Evolutionary conservation across 2,329 filamentous ascomycete species (phyloP).

Genomic region (Colletotrichum graminicola): DNA sequence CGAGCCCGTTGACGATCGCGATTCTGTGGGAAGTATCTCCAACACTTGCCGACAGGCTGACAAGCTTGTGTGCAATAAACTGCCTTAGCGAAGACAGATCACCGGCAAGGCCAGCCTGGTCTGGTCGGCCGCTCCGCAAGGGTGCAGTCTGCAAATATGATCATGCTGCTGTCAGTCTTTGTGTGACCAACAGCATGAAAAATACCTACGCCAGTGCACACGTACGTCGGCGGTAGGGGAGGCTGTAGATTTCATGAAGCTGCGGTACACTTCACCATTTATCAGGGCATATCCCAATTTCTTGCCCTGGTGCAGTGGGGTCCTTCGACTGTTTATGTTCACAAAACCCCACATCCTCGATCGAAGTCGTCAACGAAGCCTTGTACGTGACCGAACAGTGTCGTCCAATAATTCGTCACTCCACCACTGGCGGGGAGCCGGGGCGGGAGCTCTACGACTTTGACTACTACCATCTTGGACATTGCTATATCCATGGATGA

Average conservation of each 20-base stretch:
- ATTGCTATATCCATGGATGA: not conserved
- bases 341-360: conserved; percentile 16
- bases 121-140: not conserved
- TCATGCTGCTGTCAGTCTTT: not conserved
- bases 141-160: no score
- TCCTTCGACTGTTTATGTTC: conserved; percentile 2
- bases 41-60: conserved; percentile 5
- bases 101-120: not conserved
- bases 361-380: conserved; percentile 19
- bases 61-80: conserved; percentile 1
- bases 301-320: conserved; percentile 26
- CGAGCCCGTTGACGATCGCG: conserved; percentile 1
- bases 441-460: conserved; percentile 23
- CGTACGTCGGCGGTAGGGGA: not conserved
- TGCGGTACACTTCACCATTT: conserved; percentile 12
- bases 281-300: conserved; percentile 32
- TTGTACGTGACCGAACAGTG: conserved; percentile 5
- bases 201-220: not conserved
- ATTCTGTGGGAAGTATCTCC: not conserved
- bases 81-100: not conserved
- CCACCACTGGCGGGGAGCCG: conserved; percentile 12
- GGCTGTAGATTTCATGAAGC: conserved; percentile 17
- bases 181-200: not conserved
- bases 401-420: conserved; percentile 2
- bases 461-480: conserved; percentile 11